Evolutionary conservation across 2,329 filamentous ascomycete species (phyloP).

Genomic region (Coniochaeta sp.): DNA sequence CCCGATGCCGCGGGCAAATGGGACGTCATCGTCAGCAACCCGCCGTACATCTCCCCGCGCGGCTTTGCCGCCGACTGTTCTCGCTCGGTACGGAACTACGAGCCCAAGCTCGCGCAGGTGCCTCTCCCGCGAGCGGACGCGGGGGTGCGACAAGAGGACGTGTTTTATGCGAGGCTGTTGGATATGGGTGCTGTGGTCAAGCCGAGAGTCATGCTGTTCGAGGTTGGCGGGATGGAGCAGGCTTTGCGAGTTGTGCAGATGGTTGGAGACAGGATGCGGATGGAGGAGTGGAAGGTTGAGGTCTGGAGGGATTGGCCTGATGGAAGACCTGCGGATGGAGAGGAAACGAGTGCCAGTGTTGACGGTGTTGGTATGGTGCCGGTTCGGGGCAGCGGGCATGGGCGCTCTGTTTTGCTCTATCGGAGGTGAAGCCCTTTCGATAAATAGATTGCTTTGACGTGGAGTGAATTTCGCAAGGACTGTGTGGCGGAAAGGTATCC

Average conservation of each 20-base stretch:
- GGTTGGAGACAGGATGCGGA: conserved; percentile 14
- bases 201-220: conserved; percentile 55
- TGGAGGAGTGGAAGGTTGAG: conserved; percentile 36
- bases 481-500: no score
- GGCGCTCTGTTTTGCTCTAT: conserved; percentile 34
- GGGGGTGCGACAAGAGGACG: conserved; percentile 28
- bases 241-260: conserved; percentile 54
- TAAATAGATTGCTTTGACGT: no score
- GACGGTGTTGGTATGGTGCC: conserved; percentile 19
- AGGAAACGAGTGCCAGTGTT: conserved; percentile 15
- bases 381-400: conserved; percentile 38
- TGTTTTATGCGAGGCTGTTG: conserved; percentile 64
- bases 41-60: conserved; percentile 73
- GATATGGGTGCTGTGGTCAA: conserved; percentile 39
- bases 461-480: no score
- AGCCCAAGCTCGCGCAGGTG: conserved; percentile 76
- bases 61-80: conserved; percentile 57
- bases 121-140: conserved; percentile 20
- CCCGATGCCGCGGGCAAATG: conserved; percentile 13
- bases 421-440: not conserved
- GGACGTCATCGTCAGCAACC: conserved; percentile 78
- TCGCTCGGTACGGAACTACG: conserved; percentile 71
- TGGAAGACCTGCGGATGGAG: conserved; percentile 20
- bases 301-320: conserved; percentile 67
- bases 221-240: conserved; percentile 65